Base-by-base conservation (phyloP, 1,284 basidiomycete species). In the Boletellus sp. region DNA sequence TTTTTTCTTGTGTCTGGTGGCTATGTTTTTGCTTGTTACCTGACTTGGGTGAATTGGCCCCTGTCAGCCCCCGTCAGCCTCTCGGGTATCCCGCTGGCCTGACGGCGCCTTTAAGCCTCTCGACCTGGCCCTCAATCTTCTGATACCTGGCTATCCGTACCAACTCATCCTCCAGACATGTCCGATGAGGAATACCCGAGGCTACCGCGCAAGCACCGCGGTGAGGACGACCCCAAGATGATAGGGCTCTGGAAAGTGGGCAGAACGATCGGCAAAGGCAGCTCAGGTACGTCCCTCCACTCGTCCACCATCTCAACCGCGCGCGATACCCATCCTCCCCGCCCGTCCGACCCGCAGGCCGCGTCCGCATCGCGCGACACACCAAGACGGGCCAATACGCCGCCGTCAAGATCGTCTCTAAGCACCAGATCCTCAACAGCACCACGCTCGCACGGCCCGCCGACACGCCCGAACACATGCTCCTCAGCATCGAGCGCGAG, bases 351-450 rank as follows among this genome's bases (percentile, higher is more conserved):
- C 10, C 33, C 44, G 15, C 53, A 96, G 94, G 94, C 50, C 88
- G 91, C 47, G 96, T 99, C 38, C 86, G 91, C 60, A 86, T 98
- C 54, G 95, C 93, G 15, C 80, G 92, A 54, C 93, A 99, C 69
- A 80, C 85, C 19, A 85, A 83, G 64, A 95, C 93, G 0, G 90
- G 90, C 13, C 85, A 96, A 71, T 88, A 89, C 64, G 94, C 96
- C 26, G 97, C 96, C 4, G 85, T 99, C 70, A 99, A 99, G 76
- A 98, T 99, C 60, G 89, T 99, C 30, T 91, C 93, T 35, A 96
- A 96, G 71, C 83, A 82, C 56, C 74, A 87, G 56, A 72, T 91
- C 46, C 79, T 86, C 68, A 64, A 65, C 46, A 89, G 88, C 50
- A 75, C 92, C 59, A 78, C 81, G 56, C n/a, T 50, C 49, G 8